A percentile compares a stretch with the other conserved stretches of the same genome.
These are phyloP conservation scores for Pulveroboletus frians DNA, from an alignment of 768 basidiomycete genomes.

Conservation along the genomic window DNA sequence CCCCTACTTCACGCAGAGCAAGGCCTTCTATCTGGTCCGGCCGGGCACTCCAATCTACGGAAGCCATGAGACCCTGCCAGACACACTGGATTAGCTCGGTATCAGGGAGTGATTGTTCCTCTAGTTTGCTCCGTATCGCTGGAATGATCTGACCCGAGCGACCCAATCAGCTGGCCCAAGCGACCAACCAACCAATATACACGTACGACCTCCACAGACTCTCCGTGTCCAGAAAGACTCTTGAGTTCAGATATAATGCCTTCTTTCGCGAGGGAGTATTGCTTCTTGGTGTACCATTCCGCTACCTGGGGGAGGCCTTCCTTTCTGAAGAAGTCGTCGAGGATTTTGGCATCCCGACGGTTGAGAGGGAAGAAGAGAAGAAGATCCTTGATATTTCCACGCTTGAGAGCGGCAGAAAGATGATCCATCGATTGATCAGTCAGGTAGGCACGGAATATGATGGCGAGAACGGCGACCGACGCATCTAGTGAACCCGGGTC, in stretches of 20 bases:
- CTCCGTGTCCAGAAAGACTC: slow-evolving; percentile 65
- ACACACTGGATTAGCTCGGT: slow-evolving; percentile 81
- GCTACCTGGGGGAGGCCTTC: slow-evolving; percentile 73
- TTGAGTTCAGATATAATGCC: slow-evolving; percentile 63
- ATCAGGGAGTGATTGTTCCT: slow-evolving; percentile 80
- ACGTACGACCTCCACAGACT: slow-evolving; percentile 62
- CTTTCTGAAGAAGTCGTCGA: slow-evolving; percentile 86
- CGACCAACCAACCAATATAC: not conserved
- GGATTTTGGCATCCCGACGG: slow-evolving; percentile 64
- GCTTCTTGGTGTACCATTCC: slow-evolving; percentile 94
- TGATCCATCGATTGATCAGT: slow-evolving; percentile 85
- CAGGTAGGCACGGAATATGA: slow-evolving; percentile 79
- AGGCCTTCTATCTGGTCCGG: slow-evolving; percentile 90
- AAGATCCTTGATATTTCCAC: slow-evolving; percentile 81
- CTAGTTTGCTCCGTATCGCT: slow-evolving; percentile 65
- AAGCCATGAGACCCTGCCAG: slow-evolving; percentile 87
- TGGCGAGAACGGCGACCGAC: slow-evolving; percentile 67
- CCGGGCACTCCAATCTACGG: slow-evolving; percentile 83
- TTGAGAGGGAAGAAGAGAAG: slow-evolving; percentile 82
- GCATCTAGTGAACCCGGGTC: slow-evolving; percentile 51
- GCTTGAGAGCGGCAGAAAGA: slow-evolving; percentile 73
- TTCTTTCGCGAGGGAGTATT: slow-evolving; percentile 78
- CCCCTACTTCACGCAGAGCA: slow-evolving; percentile 83
- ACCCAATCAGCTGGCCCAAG: slow-evolving; percentile 6
- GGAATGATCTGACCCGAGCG: slow-evolving; percentile 56